Evolutionary conservation across 441 rosid genomes (phyloP), one percentile per base, ranked within the genome.

Genomic region (Erysimum pusillum): DNA sequence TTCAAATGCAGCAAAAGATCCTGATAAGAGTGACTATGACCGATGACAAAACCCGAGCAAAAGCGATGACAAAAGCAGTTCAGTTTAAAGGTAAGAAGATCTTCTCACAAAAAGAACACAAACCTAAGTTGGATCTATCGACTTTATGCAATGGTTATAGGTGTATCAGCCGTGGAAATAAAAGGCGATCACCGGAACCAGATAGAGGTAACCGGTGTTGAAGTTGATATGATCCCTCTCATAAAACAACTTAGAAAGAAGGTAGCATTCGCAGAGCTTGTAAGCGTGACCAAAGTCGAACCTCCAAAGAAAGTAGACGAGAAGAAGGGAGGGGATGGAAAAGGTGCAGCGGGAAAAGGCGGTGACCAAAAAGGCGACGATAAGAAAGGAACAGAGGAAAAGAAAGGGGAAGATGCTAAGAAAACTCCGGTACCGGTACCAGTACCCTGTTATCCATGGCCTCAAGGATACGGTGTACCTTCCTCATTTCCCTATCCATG

Each of bases 191-290:
- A 85, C 17, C 76, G 78, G 85, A 80, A 67, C 82, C 86, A 84
- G 62, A 88, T 89, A 52, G 89, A 87, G 80, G 79, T 88, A 7
- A 81, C 51, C 0, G 94, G 94, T 12, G 84, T 78, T 3, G 85
- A 74, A 28, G 74, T 89, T 2, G 89, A 86, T 28, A 34, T 87
- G 9, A 87, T 73, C 2, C 2, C 31, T 9, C 80, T 91, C 0
- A 69, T 84, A 8, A 60, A 13, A 18, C 22, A 4, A 75, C 67
- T 87, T 3, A 77, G 88, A 31, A 84, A 83, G 67, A 68, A 74
- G 1, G 41, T 87, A 2, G 90, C 92, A 0, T 9, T 28, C 52
- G 86, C 97, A 5, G 86, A 80, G 60, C 71, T 86, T 65, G 81
- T 84, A 9, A 83, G 81, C 36, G 84, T 79, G 0, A 49, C 61